A percentile compares a stretch with the other conserved stretches of the same genome.
Evolutionary conservation across 2,329 filamentous ascomycete genomes (phyloP).

Genomic region (Chrysoporthe austroafricana): DNA sequence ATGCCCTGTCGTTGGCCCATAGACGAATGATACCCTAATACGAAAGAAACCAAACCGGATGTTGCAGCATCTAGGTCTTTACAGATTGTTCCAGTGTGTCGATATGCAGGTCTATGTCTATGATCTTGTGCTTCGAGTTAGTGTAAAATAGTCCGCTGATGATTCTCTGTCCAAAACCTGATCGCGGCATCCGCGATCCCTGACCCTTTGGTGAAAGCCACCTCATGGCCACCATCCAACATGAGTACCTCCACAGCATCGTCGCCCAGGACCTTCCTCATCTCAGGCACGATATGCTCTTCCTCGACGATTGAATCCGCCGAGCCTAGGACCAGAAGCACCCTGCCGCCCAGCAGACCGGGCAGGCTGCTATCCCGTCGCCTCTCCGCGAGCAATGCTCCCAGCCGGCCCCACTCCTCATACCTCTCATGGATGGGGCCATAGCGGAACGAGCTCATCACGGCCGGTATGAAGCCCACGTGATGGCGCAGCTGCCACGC

Average conservation of each 20-base stretch:
- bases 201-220: constrained; percentile 64
- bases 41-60: neutral
- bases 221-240: constrained; percentile 69
- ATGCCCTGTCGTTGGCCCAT: neutral
- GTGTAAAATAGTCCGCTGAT: neutral
- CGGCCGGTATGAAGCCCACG: constrained; percentile 69
- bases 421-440: constrained; percentile 71
- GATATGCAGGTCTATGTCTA: neutral
- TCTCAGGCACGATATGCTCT: constrained; percentile 67
- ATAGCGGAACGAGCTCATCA: constrained; percentile 71
- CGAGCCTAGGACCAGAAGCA: constrained; percentile 68
- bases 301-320: constrained; percentile 69
- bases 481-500: constrained; percentile 72
- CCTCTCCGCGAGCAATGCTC: constrained; percentile 49
- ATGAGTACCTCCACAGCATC: constrained; percentile 60
- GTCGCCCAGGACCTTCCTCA: constrained; percentile 57
- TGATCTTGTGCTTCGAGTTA: neutral
- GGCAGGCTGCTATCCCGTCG: constrained; percentile 35
- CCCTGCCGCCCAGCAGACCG: constrained; percentile 50
- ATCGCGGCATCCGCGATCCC: constrained; percentile 55
- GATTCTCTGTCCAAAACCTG: constrained; percentile 37
- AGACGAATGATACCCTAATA: constrained; percentile 37
- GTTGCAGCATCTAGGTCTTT: neutral
- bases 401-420: constrained; percentile 63
- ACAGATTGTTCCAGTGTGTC: neutral